Percentiles rank a stretch among this genome's conserved stretches.
phyloP scores from a whole-genome alignment of 1,284 basidiomycete genomes.

The Cryptococcus depauperatus region DNA sequence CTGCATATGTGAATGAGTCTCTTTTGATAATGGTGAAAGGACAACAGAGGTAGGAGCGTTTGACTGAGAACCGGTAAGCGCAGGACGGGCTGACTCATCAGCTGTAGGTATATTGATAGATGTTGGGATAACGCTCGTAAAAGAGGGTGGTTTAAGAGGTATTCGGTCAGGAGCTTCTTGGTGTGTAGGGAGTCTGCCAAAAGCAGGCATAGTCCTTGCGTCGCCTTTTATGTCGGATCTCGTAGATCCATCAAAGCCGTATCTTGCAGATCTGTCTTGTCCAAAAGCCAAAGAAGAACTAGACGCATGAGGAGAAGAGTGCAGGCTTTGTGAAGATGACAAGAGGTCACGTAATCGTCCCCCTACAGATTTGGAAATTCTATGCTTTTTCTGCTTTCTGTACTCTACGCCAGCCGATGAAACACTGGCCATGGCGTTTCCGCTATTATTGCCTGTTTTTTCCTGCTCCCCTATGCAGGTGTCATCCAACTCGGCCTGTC shows the following conservation, averaged over 20 bases:
- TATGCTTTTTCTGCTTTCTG: conserved; percentile 31
- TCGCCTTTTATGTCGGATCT: background rate
- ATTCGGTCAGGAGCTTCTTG: conserved; percentile 1
- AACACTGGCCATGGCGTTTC: conserved; percentile 10
- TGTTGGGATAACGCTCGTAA: background rate
- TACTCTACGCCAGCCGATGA: conserved; percentile 19
- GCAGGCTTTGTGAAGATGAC: conserved; percentile 21
- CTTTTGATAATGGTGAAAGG: background rate
- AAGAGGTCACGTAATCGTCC: conserved; percentile 35
- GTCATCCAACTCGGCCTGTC: conserved; percentile 9
- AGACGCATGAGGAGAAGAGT: conserved; percentile 7
- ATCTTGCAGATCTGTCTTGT: conserved; percentile 4
- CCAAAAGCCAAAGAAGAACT: conserved; percentile 8
- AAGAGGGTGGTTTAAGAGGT: background rate
- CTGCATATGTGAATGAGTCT: conserved; percentile 7
- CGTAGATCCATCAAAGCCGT: conserved; percentile 7
- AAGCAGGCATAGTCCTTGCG: background rate
- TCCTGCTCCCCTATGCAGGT: background rate
- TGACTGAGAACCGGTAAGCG: background rate
- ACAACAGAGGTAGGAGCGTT: background rate
- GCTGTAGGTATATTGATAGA: background rate
- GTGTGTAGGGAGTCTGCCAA: conserved; percentile 8
- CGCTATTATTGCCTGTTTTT: background rate
- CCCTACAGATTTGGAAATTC: conserved; percentile 32
- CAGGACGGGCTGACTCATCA: background rate